Evolutionary conservation across 2,329 filamentous ascomycete species (phyloP), one percentile per base, ranked within the genome.

Genomic region (Domatiomyces catenatus): DNA sequence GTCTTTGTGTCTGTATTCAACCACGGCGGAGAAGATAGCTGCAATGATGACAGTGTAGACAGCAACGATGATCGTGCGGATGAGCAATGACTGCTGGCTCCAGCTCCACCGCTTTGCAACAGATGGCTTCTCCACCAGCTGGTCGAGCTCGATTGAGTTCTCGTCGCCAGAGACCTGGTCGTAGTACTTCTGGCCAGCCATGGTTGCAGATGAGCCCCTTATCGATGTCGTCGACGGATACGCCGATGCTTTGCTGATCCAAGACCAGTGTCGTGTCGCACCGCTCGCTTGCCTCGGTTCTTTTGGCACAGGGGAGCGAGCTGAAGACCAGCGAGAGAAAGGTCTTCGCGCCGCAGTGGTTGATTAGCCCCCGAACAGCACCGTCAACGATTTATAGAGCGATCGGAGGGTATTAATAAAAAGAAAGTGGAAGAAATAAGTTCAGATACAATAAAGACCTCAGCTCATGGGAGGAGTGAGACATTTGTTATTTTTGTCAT

Each of bases 101-200:
- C 45, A 47, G 45, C 45, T 47, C 19, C 19, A 47, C 8, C 45
- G 45, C 45, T 47, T 47, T 12, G 8, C 45, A n/a, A 17, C 24
- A 20, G 45, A 47, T 8, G 45, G 19, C 19, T 47, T 47, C 18
- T 47, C 18, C 8, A 26, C 28, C 4, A 20, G 45, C n/a, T 47
- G 45, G 28, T 47, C 45, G 45, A 47, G 44, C 15, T 48, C 46
- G 42, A 22, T 39, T 4, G 47, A 46, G n/a, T 50, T 44, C 26
- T 50, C 48, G 46, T 51, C 46, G 45, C 48, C 48, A 4, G 51
- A 49, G n/a, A 53, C 51, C 15, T 50, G 48, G 39, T 51, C 49
- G 32, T 53, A 53, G 42, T 53, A 50, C 12, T 48, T 39, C 32
- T 39, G 32, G 32, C 32, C 15, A 15, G 32, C 32, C 32, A 39